Conservation (phyloP, 2,329 filamentous ascomycete species). For the Immersiporthe knoxdaviesiana region DNA sequence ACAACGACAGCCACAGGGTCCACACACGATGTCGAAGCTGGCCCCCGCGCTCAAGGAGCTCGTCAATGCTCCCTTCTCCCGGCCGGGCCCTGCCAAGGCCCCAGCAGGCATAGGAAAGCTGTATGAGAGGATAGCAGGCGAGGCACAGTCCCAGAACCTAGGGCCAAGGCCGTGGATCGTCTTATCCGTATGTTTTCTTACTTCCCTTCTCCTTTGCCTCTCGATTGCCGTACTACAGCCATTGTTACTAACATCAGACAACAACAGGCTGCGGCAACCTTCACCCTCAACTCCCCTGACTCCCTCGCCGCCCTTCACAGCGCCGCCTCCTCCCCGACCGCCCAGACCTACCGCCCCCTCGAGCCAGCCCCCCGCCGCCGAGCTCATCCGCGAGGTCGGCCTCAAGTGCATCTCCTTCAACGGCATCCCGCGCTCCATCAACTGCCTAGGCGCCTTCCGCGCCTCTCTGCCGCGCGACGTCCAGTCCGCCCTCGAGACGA, state of each 20-base stretch:
- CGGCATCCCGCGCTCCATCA: conserved; percentile 82
- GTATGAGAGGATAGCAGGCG: conserved; percentile 65
- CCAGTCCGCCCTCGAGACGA: conserved; percentile 55
- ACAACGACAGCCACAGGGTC: not conserved
- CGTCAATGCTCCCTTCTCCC: conserved; percentile 70
- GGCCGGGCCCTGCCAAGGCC: conserved; percentile 67
- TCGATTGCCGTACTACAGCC: not conserved
- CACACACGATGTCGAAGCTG: conserved; percentile 68
- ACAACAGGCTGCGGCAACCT: conserved; percentile 73
- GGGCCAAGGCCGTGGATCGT: conserved; percentile 68
- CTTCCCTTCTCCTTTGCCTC: not conserved
- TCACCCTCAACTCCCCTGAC: conserved; percentile 85
- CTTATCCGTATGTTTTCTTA: conserved; percentile 55
- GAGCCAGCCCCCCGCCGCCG: conserved; percentile 58
- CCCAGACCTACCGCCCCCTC: conserved; percentile 30
- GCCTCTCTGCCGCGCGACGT: conserved; percentile 62
- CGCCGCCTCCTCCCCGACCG: conserved; percentile 44
- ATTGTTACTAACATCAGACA: no score
- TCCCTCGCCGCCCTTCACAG: conserved; percentile 68
- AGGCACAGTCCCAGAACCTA: conserved; percentile 65
- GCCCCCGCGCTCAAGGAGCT: conserved; percentile 72
- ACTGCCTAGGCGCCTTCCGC: conserved; percentile 75
- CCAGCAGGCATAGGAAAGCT: conserved; percentile 65
- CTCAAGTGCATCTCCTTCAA: conserved; percentile 81
- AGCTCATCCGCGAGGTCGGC: conserved; percentile 75